Percentiles rank a stretch among this genome's conserved stretches.
Conservation (phyloP, 352 stramenopile species). For the Hyaloperonospora arabidopsidis region DNA sequence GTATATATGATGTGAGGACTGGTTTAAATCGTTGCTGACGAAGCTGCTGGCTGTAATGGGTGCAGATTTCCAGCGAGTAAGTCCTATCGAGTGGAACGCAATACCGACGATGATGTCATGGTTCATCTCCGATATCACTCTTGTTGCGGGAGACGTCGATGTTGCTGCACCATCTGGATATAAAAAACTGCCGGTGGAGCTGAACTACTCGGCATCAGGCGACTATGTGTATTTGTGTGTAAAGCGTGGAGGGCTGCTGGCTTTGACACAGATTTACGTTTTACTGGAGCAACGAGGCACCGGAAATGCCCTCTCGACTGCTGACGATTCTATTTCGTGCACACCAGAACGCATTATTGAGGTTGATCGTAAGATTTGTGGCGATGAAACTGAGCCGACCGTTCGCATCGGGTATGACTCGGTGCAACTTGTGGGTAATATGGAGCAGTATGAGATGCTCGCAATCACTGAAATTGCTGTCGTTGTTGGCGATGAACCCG, state of each 20-base stretch:
- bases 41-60: neutral
- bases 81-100: conserved; percentile 39
- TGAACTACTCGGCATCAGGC: conserved; percentile 57
- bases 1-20: neutral
- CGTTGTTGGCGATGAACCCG: conserved; percentile 27
- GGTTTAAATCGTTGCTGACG: neutral
- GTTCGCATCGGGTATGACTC: conserved; percentile 33
- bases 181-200: conserved; percentile 40
- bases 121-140: conserved; percentile 58
- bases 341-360: conserved; percentile 12
- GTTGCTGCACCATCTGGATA: conserved; percentile 44
- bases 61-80: conserved; percentile 36
- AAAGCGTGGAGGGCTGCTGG: conserved; percentile 36
- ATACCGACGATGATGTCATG: conserved; percentile 21
- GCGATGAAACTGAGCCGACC: conserved; percentile 19
- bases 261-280: conserved; percentile 35
- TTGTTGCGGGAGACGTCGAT: conserved; percentile 53
- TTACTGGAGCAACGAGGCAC: conserved; percentile 4
- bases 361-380: conserved; percentile 18
- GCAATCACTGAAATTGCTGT: conserved; percentile 60
- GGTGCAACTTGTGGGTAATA: conserved; percentile 20
- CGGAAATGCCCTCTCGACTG: conserved; percentile 3
- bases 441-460: conserved; percentile 29
- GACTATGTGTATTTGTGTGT: conserved; percentile 70
- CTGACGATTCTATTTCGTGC: neutral